phyloP scores from a whole-genome alignment of 495 filamentous ascomycete genomes.

The Lophiotrema nucula region DNA sequence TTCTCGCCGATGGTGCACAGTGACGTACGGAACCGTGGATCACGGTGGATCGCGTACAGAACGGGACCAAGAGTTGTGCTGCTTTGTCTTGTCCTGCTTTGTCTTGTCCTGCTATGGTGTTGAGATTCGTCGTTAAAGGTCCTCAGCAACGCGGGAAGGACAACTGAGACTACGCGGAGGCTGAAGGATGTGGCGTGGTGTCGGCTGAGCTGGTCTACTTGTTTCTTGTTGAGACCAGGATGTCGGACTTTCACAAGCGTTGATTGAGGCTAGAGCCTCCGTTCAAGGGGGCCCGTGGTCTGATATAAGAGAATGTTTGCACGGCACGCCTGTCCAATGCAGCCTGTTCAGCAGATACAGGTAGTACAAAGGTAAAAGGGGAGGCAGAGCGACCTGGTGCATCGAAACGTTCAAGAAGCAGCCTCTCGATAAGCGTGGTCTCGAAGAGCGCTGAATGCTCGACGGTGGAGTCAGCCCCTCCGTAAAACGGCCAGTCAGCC shows the following conservation, averaged over 20 bases:
- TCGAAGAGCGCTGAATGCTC: not conserved
- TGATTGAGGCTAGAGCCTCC: not conserved
- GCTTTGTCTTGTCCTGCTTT: no score
- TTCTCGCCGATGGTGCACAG: not conserved
- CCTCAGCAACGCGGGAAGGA: no score
- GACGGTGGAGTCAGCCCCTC: slow-evolving; percentile 2
- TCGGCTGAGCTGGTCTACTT: slow-evolving; percentile 15
- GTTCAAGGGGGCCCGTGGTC: slow-evolving; percentile 4
- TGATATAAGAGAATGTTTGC: not conserved
- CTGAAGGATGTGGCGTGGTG: not conserved
- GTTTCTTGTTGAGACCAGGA: slow-evolving; percentile 25
- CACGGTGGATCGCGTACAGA: not conserved
- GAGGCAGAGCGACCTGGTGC: slow-evolving; percentile 6
- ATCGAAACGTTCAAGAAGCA: slow-evolving; percentile 9
- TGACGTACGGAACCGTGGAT: slow-evolving; percentile 11
- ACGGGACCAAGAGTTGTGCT: no score
- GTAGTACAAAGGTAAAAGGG: slow-evolving; percentile 11
- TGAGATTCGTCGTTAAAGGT: no score
- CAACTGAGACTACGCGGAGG: no score
- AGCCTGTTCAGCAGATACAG: slow-evolving; percentile 9
- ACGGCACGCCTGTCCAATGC: no score
- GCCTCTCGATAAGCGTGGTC: slow-evolving; percentile 13
- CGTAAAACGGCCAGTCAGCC: slow-evolving; percentile 10
- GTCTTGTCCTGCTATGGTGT: no score
- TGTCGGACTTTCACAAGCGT: not conserved